Conservation (phyloP, 305 asterid genomes). For the Petunia hybrid region DNA sequence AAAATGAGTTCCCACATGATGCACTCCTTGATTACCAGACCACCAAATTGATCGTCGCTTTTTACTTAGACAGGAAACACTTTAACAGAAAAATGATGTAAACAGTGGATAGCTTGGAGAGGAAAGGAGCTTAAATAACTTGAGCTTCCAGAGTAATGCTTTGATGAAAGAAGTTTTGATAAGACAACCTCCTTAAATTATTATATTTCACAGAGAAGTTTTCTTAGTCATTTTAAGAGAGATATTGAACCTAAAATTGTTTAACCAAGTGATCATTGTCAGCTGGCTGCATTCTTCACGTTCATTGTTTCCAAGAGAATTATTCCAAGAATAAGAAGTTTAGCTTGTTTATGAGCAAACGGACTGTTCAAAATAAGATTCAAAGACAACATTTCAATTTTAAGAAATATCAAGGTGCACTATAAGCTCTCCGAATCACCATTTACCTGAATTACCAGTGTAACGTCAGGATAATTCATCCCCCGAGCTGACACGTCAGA, state of each 20-base stretch:
- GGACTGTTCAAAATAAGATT: background rate
- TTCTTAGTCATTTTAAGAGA: background rate
- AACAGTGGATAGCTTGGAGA: background rate
- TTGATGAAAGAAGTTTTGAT: conserved; percentile 7
- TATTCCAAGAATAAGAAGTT: background rate
- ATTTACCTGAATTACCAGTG: conserved; percentile 81
- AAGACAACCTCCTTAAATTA: background rate
- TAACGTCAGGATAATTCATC: conserved; percentile 89
- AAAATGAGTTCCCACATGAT: conserved; percentile 16
- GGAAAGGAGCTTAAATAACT: background rate
- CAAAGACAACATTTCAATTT: background rate
- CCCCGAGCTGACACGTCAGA: conserved; percentile 92
- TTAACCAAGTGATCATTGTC: background rate
- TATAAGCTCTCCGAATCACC: conserved; percentile 13
- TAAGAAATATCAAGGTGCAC: background rate
- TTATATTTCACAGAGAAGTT: background rate
- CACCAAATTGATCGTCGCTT: background rate
- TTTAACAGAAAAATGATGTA: background rate
- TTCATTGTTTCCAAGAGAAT: background rate
- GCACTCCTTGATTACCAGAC: conserved; percentile 13
- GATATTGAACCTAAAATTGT: conserved; percentile 8
- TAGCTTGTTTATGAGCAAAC: conserved; percentile 19
- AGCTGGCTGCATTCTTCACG: conserved; percentile 10
- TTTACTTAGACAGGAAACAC: background rate
- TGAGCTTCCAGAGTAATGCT: background rate